These are phyloP conservation scores for Rhodomyrtus psidioides DNA, from an alignment of 441 rosid species.

Conservation along the genomic window DNA sequence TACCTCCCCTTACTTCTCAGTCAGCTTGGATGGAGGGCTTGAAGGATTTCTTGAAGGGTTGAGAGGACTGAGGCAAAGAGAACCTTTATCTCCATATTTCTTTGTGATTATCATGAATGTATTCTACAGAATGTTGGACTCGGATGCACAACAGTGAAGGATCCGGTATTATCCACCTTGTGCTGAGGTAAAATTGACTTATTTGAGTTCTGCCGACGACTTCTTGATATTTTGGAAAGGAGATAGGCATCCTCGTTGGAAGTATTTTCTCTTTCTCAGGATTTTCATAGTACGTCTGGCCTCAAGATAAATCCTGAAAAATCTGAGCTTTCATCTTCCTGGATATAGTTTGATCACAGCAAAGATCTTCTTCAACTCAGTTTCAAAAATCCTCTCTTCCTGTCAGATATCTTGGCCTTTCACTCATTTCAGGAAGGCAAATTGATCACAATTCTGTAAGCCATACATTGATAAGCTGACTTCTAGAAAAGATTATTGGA, in stretches of 20 bases:
- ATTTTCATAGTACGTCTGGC: not conserved
- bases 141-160: not conserved
- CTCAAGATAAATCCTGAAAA: not conserved
- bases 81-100: not conserved
- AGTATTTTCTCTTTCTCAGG: not conserved
- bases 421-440: not conserved
- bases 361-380: not conserved
- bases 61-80: not conserved
- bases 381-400: not conserved
- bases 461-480: not conserved
- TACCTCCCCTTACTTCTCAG: not conserved
- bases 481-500: not conserved
- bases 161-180: not conserved
- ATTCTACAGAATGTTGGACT: not conserved
- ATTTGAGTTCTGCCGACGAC: not conserved
- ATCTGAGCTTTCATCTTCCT: not conserved
- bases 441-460: not conserved
- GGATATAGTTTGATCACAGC: not conserved
- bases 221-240: not conserved
- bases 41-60: not conserved
- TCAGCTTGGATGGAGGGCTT: not conserved
- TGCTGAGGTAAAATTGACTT: not conserved
- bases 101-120: not conserved
- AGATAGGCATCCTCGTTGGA: not conserved
- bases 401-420: not conserved